These are phyloP conservation scores for Cryptococcus hybrid DNA, from an alignment of 1,284 basidiomycete species.

Conservation along the genomic window DNA sequence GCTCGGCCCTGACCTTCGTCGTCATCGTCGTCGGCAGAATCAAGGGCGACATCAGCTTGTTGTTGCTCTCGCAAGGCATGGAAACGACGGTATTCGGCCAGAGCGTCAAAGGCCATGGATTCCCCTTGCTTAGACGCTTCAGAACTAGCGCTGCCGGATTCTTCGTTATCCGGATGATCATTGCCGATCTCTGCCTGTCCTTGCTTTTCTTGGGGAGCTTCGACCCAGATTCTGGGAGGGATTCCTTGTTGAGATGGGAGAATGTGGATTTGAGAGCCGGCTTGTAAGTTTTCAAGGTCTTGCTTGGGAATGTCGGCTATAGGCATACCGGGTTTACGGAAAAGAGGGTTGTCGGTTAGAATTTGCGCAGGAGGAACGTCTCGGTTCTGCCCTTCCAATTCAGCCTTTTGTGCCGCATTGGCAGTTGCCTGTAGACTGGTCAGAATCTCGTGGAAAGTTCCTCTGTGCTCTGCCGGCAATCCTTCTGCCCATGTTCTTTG, in stretches of 20 bases:
- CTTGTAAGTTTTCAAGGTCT: not conserved
- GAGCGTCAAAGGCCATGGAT: not conserved
- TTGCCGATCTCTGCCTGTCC: not conserved
- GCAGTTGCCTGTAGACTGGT: not conserved
- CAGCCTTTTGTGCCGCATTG: not conserved
- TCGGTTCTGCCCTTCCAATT: not conserved
- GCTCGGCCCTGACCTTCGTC: not conserved
- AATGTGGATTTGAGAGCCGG: too few species aligned
- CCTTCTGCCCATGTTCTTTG: not conserved
- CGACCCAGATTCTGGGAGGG: not conserved
- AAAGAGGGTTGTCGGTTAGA: not conserved
- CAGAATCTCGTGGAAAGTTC: not conserved
- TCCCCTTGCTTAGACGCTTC: not conserved
- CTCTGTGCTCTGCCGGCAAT: not conserved
- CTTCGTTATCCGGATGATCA: too few species aligned
- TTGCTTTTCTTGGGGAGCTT: not conserved
- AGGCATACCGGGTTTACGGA: not conserved
- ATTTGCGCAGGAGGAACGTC: not conserved
- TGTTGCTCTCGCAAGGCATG: not conserved
- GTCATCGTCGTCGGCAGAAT: not conserved
- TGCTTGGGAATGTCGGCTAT: not conserved
- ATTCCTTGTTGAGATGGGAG: not conserved
- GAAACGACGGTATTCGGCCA: not conserved
- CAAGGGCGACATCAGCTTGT: not conserved
- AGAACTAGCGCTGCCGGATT: too few species aligned